phyloP scores from a whole-genome alignment of 805 yeast species.

The Isabelozyma pseudorhagii region DNA sequence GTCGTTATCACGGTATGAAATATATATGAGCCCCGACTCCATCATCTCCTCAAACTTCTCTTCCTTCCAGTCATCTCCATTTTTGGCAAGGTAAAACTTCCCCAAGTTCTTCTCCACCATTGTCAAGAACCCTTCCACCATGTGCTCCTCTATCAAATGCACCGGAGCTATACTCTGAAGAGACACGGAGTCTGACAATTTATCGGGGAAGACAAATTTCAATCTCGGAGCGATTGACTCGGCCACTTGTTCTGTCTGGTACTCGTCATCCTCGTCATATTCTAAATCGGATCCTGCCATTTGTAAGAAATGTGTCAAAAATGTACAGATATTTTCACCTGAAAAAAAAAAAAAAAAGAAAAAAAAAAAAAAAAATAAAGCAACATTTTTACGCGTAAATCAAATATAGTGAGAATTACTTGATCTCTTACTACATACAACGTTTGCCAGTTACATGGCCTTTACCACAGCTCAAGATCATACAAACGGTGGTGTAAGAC shows the following conservation, averaged over 20 bases:
- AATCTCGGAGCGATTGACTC: slow-evolving; percentile 6
- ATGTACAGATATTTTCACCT: not conserved
- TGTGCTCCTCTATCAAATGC: slow-evolving; percentile 1
- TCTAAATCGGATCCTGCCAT: not conserved
- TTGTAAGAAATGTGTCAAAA: not conserved
- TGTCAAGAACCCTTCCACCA: slow-evolving; percentile 12
- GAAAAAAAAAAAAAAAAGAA: not conserved
- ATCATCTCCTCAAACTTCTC: slow-evolving; percentile 44
- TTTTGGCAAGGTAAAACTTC: slow-evolving; percentile 17
- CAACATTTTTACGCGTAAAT: no score
- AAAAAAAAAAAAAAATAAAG: no score
- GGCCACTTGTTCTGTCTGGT: slow-evolving; percentile 11
- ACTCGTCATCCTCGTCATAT: slow-evolving; percentile 12
- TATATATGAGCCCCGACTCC: slow-evolving; percentile 46
- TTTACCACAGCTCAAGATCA: no score
- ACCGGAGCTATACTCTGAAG: slow-evolving; percentile 1
- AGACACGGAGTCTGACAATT: not conserved
- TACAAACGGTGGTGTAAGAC: no score
- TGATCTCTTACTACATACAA: no score
- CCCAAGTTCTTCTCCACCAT: slow-evolving; percentile 28
- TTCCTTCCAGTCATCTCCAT: slow-evolving; percentile 40
- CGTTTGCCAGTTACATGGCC: not conserved
- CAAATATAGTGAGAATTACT: no score
- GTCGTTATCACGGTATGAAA: slow-evolving; percentile 21
- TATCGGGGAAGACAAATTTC: slow-evolving; percentile 5